Percentiles rank a stretch among this genome's conserved stretches.
phyloP scores from a whole-genome alignment of 2,329 filamentous ascomycete species.

The Teratosphaeriaceae sp. region DNA sequence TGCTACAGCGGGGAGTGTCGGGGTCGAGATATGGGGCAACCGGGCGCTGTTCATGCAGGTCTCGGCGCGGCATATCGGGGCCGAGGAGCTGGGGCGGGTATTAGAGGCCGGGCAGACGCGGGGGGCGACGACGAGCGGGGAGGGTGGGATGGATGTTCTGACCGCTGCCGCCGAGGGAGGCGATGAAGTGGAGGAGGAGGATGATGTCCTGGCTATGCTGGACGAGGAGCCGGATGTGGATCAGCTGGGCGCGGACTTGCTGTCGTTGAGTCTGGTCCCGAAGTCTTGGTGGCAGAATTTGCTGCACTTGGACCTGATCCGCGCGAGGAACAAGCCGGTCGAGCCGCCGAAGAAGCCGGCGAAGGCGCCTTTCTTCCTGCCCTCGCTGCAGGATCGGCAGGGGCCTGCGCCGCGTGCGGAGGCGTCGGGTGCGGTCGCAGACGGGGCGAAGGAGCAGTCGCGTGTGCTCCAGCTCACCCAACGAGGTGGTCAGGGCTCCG shows the following conservation, averaged over 20 bases:
- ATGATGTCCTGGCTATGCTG: conserved; percentile 50
- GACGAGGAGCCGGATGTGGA: conserved; percentile 32
- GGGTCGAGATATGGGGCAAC: conserved; percentile 96
- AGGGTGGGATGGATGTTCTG: conserved; percentile 68
- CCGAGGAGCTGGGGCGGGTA: conserved; percentile 62
- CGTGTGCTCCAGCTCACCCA: conserved; percentile 24
- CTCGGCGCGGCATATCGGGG: conserved; percentile 75
- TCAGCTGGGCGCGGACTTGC: conserved; percentile 65
- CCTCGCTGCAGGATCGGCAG: conserved; percentile 48
- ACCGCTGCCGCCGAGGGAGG: conserved; percentile 54
- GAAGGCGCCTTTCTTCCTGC: conserved; percentile 93
- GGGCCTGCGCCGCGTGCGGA: conserved; percentile 9
- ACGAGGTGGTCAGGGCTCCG: conserved; percentile 15
- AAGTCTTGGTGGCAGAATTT: conserved; percentile 92
- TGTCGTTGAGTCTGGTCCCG: conserved; percentile 83
- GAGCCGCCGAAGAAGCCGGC: conserved; percentile 87
- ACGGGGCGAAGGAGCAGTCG: conserved; percentile 26
- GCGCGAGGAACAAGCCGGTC: conserved; percentile 87
- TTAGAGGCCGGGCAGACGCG: conserved; percentile 32
- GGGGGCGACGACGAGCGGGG: conserved; percentile 69
- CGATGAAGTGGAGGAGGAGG: conserved; percentile 45
- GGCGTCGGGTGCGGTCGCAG: conserved; percentile 10
- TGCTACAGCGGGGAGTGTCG: conserved; percentile 71
- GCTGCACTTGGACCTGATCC: conserved; percentile 81
- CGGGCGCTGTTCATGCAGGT: conserved; percentile 84